A percentile compares a stretch with the other conserved stretches of the same genome.
Evolutionary conservation across 2,329 filamentous ascomycete species (phyloP).

Genomic region (Colletotrichum costaricense): DNA sequence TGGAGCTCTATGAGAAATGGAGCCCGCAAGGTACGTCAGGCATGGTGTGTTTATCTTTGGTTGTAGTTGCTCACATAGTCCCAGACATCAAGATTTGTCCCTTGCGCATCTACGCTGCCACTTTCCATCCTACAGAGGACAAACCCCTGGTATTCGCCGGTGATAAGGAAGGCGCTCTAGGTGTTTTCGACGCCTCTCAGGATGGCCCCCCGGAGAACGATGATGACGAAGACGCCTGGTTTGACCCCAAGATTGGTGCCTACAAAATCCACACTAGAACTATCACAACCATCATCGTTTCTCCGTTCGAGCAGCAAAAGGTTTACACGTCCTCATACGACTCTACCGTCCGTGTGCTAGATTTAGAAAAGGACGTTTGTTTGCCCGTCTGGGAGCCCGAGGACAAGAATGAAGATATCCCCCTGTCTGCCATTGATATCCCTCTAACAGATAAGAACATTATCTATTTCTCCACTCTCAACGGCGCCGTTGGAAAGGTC

Average conservation of each 20-base stretch:
- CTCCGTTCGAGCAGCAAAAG: constrained; percentile 76
- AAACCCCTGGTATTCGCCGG: constrained; percentile 94
- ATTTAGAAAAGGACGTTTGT: constrained; percentile 83
- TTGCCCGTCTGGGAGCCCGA: constrained; percentile 83
- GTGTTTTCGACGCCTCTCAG: constrained; percentile 90
- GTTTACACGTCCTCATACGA: constrained; percentile 93
- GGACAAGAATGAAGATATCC: constrained; percentile 76
- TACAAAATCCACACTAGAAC: constrained; percentile 92
- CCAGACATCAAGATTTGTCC: constrained; percentile 91
- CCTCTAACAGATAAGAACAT: constrained; percentile 75
- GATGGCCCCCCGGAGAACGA: constrained; percentile 62
- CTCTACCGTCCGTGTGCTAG: constrained; percentile 87
- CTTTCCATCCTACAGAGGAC: constrained; percentile 86
- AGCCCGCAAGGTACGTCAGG: constrained; percentile 75
- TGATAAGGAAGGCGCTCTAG: constrained; percentile 91
- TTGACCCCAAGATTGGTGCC: constrained; percentile 84
- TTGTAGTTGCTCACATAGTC: constrained; percentile 2
- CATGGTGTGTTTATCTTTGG: constrained; percentile 4
- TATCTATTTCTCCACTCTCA: constrained; percentile 88
- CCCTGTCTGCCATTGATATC: constrained; percentile 88
- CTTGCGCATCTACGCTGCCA: constrained; percentile 86
- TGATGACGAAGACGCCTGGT: constrained; percentile 73
- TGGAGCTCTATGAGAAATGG: constrained; percentile 87
- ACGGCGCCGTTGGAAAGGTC: constrained; percentile 83
- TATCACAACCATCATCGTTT: constrained; percentile 86